Conservation (phyloP, 306 rosid genomes). For the Vigna mungo region DNA sequence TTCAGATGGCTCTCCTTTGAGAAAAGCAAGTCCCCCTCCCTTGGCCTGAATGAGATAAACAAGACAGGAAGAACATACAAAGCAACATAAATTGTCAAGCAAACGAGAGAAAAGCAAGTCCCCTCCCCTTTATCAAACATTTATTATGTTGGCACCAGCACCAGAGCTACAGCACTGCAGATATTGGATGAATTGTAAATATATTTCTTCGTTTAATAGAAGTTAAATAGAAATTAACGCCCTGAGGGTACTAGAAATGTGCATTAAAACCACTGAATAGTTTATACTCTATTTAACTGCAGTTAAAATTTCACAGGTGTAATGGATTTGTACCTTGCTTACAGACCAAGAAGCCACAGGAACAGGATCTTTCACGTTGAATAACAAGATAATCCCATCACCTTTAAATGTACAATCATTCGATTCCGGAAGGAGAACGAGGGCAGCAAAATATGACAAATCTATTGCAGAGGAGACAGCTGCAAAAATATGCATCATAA, state of each 20-base stretch:
- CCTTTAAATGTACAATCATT: conserved; percentile 52
- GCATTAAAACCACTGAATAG: conserved; percentile 15
- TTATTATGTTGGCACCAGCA: background rate
- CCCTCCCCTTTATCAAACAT: background rate
- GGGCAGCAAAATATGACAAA: conserved; percentile 73
- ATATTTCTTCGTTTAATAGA: too few species aligned
- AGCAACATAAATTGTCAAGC: conserved; percentile 11
- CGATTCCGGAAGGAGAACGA: conserved; percentile 73
- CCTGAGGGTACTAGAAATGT: background rate
- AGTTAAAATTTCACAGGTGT: background rate
- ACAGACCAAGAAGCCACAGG: conserved; percentile 84
- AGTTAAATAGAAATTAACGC: too few species aligned
- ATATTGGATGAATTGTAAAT: background rate
- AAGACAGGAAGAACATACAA: conserved; percentile 6
- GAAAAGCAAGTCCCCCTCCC: conserved; percentile 86
- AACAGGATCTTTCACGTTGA: conserved; percentile 73
- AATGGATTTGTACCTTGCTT: conserved; percentile 64
- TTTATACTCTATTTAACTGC: background rate
- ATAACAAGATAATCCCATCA: conserved; percentile 78
- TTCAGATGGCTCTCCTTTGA: conserved; percentile 54
- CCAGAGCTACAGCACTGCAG: background rate
- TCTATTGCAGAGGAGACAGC: conserved; percentile 77
- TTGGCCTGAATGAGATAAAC: conserved; percentile 59
- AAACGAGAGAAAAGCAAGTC: background rate
- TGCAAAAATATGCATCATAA: conserved; percentile 54